These are phyloP conservation scores for Lophiotrema nucula DNA, from an alignment of 495 filamentous ascomycete species.

Conservation along the genomic window DNA sequence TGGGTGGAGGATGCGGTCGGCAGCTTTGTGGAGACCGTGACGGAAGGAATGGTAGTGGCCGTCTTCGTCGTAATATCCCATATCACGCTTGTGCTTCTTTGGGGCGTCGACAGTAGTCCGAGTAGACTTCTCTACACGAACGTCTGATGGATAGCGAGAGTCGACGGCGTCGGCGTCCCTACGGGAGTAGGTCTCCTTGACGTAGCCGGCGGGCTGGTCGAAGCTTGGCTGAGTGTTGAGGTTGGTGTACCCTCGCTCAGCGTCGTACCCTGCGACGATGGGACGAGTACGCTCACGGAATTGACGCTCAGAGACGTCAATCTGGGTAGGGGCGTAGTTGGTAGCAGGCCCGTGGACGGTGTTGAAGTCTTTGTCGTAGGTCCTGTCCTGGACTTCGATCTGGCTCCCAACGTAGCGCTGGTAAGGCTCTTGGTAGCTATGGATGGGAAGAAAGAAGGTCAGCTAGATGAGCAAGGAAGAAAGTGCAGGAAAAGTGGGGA, in stretches of 20 bases:
- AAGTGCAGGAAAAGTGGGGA: conserved; percentile 32
- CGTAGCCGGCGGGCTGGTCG: conserved; percentile 24
- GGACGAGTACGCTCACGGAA: conserved; percentile 78
- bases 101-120: conserved; percentile 50
- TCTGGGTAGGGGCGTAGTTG: conserved; percentile 54
- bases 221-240: conserved; percentile 29
- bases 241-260: conserved; percentile 44
- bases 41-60: conserved; percentile 94
- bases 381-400: conserved; percentile 60
- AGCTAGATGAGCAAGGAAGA: conserved; percentile 32
- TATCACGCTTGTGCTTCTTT: conserved; percentile 58
- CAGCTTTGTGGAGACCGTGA: conserved; percentile 75
- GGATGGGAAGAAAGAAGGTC: conserved; percentile 51
- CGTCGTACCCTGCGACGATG: conserved; percentile 61
- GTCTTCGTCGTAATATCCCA: conserved; percentile 99
- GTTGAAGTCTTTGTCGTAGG: conserved; percentile 53
- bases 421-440: conserved; percentile 56
- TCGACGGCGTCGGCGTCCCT: conserved; percentile 28
- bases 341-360: conserved; percentile 44
- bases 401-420: conserved; percentile 57
- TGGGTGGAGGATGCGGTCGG: conserved; percentile 63
- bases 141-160: conserved; percentile 42
- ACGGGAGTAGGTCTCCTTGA: conserved; percentile 20
- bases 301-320: conserved; percentile 83
- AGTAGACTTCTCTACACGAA: conserved; percentile 42